A percentile compares a stretch with the other conserved stretches of the same genome.
These are phyloP conservation scores for Ampelocalamus luodianensis DNA, from an alignment of 176 grass and related monocot species.

Conservation along the genomic window DNA sequence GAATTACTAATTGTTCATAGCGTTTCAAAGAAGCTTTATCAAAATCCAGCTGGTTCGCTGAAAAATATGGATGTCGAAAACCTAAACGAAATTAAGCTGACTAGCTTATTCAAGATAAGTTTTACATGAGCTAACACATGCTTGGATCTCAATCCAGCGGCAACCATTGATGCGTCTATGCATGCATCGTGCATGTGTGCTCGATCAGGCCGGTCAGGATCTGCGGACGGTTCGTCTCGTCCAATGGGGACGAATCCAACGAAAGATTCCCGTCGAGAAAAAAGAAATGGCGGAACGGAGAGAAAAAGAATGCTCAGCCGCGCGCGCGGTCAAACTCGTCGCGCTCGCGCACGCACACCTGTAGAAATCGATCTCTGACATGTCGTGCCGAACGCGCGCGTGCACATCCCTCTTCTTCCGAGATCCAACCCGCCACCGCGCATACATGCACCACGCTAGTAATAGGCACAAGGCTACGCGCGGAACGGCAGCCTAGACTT, in stretches of 20 bases:
- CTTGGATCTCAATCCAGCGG: conserved; percentile 54
- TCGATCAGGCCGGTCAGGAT: neutral
- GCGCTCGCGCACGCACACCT: conserved; percentile 30
- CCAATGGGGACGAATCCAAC: conserved; percentile 49
- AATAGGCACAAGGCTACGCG: conserved; percentile 48
- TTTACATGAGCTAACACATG: conserved; percentile 26
- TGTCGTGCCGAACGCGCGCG: conserved; percentile 41
- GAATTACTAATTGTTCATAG: neutral
- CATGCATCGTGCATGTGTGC: neutral
- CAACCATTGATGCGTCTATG: neutral
- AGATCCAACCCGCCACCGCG: conserved; percentile 37
- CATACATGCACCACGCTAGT: neutral
- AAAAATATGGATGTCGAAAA: neutral
- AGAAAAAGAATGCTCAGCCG: neutral
- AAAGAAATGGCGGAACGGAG: neutral
- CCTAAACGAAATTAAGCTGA: neutral
- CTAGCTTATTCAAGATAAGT: neutral
- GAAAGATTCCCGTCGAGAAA: conserved; percentile 48
- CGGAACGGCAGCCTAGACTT: conserved; percentile 46
- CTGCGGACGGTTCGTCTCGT: conserved; percentile 51
- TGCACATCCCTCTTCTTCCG: conserved; percentile 36
- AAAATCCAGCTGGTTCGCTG: neutral
- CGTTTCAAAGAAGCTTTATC: neutral
- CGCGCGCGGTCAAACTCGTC: conserved; percentile 43
- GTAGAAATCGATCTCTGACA: conserved; percentile 46